Conservation (phyloP, 495 filamentous ascomycete genomes). For the Jackrogersella minutella region DNA sequence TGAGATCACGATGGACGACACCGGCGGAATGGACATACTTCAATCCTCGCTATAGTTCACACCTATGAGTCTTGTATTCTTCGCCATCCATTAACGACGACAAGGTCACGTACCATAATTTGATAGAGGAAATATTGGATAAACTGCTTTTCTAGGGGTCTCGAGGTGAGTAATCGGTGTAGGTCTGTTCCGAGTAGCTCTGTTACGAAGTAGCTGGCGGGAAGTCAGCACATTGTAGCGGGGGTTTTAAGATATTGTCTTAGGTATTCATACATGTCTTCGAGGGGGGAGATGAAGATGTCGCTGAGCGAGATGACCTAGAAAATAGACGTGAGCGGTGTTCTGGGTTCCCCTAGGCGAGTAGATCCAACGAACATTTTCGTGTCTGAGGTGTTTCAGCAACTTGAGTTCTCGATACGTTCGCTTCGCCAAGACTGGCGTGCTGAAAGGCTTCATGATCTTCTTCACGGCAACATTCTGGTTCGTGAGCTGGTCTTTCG, state of each 20-base stretch:
- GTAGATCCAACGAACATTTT: conserved; percentile 76
- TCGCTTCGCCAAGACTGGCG: conserved; percentile 93
- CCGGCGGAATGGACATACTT: conserved; percentile 99
- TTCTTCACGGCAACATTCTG: conserved; percentile 99
- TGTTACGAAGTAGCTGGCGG: conserved; percentile 89
- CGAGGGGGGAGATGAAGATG: conserved; percentile 98
- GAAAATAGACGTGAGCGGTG: conserved; percentile 24
- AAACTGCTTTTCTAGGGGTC: conserved; percentile 98
- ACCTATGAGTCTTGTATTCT: conserved; percentile 10
- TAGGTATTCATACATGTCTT: conserved; percentile 81
- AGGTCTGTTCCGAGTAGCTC: conserved; percentile 97
- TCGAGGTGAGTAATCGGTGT: conserved; percentile 91
- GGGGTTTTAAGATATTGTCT: neutral
- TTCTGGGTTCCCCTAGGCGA: neutral
- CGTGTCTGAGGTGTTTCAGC: conserved; percentile 93
- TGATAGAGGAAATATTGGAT: conserved; percentile 99
- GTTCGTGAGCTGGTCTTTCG: conserved; percentile 94
- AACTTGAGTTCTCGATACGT: conserved; percentile 98
- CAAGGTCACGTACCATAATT: conserved; percentile 75
- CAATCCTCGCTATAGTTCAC: conserved; percentile 76
- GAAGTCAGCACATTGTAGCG: conserved; percentile 37
- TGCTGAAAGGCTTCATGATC: conserved; percentile 99
- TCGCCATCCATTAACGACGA: neutral
- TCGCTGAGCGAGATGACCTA: conserved; percentile 99
- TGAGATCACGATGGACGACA: conserved; percentile 96